Evolutionary conservation across 2,329 filamentous ascomycete genomes (phyloP), one percentile per base, ranked within the genome.

Genomic region (Exophiala dermatitidis): DNA sequence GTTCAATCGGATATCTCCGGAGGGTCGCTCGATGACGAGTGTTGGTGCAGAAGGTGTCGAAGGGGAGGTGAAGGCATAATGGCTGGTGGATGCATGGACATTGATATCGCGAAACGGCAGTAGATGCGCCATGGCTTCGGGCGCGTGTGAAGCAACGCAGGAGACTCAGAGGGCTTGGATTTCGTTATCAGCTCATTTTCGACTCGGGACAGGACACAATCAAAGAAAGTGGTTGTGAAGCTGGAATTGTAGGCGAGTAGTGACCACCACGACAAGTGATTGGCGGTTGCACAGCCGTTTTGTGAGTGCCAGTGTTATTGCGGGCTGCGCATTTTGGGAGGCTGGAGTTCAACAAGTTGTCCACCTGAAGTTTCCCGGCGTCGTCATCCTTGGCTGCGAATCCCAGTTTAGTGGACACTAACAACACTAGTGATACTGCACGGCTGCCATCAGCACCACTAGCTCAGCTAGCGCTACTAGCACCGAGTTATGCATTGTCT

Each of bases 1-100:
- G 65, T 84, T 86, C 55, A 98, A 78, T 57, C 90, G 82, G 48
- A 97, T 74, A 71, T 97, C 90, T 57, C 93, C 93, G 9, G 90
- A 93, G 6, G 93, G 93, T 50, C 93, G 83, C 66, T 97, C 93
- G 61, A 98, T 81, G 9, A 95, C 83, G 48, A 98, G 78, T 6
- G 89, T 88, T 9, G 88, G 89, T 30, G 90, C 86, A 71, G 90
- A 83, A 57, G 90, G 90, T 2, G 90, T 91, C 0, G 93, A 97
- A 30, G 93, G 93, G 30, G 93, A 98, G 37, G 88, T 90, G 72
- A 98, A 98, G 64, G 90, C 88, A 77, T 98, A 98, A 68, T 93
- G 86, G 65, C 91, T 88, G 64, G 88, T 79, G 48, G 91, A 90
- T 61, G 90, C 87, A 72, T 95, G 90, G 70, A 98, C 83, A 71